A percentile compares a stretch with the other conserved stretches of the same genome.
phyloP scores from a whole-genome alignment of 208 protist genomes.

The Wallacemonas rigidus region DNA sequence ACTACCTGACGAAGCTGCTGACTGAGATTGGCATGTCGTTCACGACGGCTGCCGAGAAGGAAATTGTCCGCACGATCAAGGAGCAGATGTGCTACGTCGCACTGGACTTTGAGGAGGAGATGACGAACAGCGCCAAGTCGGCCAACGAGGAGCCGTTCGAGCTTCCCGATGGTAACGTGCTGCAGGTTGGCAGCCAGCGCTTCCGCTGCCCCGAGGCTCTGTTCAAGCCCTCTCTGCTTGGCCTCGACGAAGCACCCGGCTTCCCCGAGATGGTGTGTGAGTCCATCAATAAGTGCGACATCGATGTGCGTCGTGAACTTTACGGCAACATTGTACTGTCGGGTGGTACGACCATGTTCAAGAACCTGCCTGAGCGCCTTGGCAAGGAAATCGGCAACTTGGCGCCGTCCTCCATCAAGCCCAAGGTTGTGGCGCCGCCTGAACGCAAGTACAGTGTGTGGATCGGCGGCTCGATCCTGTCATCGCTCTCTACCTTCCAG shows the following conservation, averaged over 20 bases:
- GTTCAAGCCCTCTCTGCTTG: constrained; percentile 96
- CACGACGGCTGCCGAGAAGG: constrained; percentile 95
- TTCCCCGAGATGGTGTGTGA: constrained; percentile 97
- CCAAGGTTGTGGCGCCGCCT: constrained; percentile 95
- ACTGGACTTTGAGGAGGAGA: constrained; percentile 96
- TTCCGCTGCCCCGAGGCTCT: constrained; percentile 96
- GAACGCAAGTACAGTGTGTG: constrained; percentile 97
- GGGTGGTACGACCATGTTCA: constrained; percentile 97
- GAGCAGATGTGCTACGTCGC: constrained; percentile 94
- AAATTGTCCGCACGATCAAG: constrained; percentile 97
- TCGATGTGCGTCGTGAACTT: constrained; percentile 95
- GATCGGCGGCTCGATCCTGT: constrained; percentile 98
- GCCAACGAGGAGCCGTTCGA: constrained; percentile 90
- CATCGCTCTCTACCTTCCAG: constrained; percentile 96
- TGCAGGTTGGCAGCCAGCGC: constrained; percentile 83
- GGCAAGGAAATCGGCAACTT: constrained; percentile 95
- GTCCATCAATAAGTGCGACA: constrained; percentile 97
- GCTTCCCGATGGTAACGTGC: constrained; percentile 94
- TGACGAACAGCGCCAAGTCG: constrained; percentile 90
- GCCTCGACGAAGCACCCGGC: constrained; percentile 93
- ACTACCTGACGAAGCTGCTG: constrained; percentile 95
- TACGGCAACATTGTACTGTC: constrained; percentile 97
- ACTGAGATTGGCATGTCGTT: constrained; percentile 97
- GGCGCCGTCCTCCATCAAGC: constrained; percentile 95
- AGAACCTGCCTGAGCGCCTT: constrained; percentile 97